A percentile compares a stretch with the other conserved stretches of the same genome.
Conservation (phyloP, 345 rosid species). For the Populus simonii region DNA sequence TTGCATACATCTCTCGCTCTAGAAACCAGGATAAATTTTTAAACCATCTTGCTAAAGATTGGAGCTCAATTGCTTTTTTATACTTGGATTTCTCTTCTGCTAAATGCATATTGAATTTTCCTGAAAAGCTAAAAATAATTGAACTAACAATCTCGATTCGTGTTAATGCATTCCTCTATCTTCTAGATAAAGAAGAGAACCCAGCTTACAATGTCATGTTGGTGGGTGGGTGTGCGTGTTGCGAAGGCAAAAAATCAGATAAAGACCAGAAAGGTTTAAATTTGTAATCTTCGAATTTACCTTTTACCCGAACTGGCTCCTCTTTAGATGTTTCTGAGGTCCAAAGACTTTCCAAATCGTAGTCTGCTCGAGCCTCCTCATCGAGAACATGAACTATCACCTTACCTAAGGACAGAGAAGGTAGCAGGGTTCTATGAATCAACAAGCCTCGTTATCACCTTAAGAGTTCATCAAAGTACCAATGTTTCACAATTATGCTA, state of each 20-base stretch:
- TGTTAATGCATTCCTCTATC: background rate
- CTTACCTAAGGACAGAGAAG: constrained; percentile 44
- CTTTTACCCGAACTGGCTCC: constrained; percentile 46
- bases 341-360: constrained; percentile 75
- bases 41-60: background rate
- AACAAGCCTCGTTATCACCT: background rate
- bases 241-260: background rate
- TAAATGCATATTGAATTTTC: background rate
- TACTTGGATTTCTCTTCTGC: background rate
- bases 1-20: too few species aligned
- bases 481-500: background rate
- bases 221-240: too few species aligned
- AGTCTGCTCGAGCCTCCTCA: constrained; percentile 86
- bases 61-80: background rate
- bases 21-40: background rate
- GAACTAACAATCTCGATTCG: background rate
- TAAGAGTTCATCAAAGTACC: background rate
- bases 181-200: background rate
- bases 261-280: background rate
- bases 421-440: background rate
- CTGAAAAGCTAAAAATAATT: background rate
- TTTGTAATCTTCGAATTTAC: background rate
- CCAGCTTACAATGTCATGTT: background rate
- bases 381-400: constrained; percentile 88
- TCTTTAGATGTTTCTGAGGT: constrained; percentile 21